Evolutionary conservation across 495 filamentous ascomycete species (phyloP), one percentile per base, ranked within the genome.

Genomic region (Penicillium ochrochloron): DNA sequence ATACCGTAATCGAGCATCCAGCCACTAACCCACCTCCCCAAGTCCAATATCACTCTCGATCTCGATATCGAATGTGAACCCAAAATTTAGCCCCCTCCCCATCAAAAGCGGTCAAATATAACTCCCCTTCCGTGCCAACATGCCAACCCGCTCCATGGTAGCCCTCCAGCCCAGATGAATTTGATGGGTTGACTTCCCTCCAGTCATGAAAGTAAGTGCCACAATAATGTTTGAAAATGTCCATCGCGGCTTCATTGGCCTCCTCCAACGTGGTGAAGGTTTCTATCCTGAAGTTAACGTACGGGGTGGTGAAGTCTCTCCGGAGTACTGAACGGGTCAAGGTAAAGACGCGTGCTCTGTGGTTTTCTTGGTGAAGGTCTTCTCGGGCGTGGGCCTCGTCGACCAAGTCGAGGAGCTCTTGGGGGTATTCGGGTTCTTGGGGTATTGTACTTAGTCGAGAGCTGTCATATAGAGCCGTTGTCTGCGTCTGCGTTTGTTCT

Each of bases 371-470:
- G 29, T 5, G 48, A 27, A 27, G 25, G 48, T 15, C 17, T 52
- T 53, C 27, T 17, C 21, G 23, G 54, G 39, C 23, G 12, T 57
- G 7, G 17, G 58, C 53, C 17, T 42, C 53, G 2, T 41, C 52
- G 14, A 61, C 33, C 44, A 48, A 31, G 17, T 65, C 33, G 6
- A 65, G 63, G 15, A 65, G 42, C 9, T 50, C n/a, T 31, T 60
- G 62, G 21, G 62, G 62, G n/a, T 25, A 64, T 9, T 64, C 19
- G 21, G 21, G 29, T 1, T 25, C 37, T 14, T 19, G 31, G 11
- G 5, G 5, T 1, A 10, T 21, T 35, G 29, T 33, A 42, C 10
- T 25, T 31, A 21, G 5, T 15, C 48, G n/a, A 2, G 21, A 48
- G 10, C 56, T 27, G 44, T 44, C 37, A 14, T 41, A 41, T 41